Evolutionary conservation across 345 rosid genomes (phyloP).

Genomic region (Corymbia maculata): DNA sequence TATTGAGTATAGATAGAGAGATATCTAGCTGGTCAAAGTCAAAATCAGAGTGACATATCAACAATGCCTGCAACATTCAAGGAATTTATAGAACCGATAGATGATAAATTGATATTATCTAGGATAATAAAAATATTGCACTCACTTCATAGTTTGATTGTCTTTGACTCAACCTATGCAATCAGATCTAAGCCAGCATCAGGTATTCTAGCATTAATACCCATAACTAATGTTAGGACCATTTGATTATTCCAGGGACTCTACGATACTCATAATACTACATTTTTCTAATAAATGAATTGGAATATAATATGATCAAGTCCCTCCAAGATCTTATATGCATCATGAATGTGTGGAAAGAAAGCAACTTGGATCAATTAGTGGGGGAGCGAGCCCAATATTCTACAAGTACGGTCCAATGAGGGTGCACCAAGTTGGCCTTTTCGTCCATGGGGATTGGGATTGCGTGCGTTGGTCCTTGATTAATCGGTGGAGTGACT

Average conservation of each 20-base stretch:
- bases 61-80: not conserved
- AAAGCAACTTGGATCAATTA: not conserved
- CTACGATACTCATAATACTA: not conserved
- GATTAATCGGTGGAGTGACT: not conserved
- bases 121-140: not conserved
- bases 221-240: not conserved
- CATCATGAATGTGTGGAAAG: not conserved
- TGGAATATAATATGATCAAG: not conserved
- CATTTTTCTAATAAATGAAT: not conserved
- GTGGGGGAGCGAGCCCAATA: not conserved
- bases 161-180: not conserved
- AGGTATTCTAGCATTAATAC: not conserved
- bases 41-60: not conserved
- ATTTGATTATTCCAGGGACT: not conserved
- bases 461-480: not conserved
- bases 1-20: accelerated
- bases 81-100: accelerated
- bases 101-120: accelerated
- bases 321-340: not conserved
- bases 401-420: not conserved
- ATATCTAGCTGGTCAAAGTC: accelerated
- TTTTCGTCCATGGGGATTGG: not conserved
- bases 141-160: not conserved
- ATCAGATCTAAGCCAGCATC: accelerated
- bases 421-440: not conserved